Base-by-base conservation (phyloP, 176 grass and related monocot species). In the Hsuehochloa calcarea region DNA sequence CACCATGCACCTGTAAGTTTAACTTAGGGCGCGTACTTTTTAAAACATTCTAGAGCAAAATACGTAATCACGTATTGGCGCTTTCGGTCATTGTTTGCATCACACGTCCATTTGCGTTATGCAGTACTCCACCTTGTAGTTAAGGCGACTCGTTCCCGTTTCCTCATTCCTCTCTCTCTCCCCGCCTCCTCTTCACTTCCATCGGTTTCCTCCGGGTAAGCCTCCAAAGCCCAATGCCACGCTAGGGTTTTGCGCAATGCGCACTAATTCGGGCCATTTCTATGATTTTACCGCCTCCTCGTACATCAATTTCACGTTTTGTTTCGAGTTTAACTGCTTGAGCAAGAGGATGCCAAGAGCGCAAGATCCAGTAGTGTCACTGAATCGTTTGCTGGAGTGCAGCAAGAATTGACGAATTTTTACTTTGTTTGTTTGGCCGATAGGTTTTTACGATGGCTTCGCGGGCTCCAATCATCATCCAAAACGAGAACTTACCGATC, bases 401-500 rank as follows among this genome's bases (percentile, higher is more conserved):
- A 66, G 60, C 8, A 55, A 29, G 25, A 47, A 68, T 68, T 58
- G 49, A 49, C 43, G 35, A 49, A 49, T 20, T 13, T 65, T 54
- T 12, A 6, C 4, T 47, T 19, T 13, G 6, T 58, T 56, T 29
- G 37, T 31, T 82, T 45, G 23, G 34, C 15, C 3, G 15, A n/a
- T 3, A 43, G 38, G 66, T n/a, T 5, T 47, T 17, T 15, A 34
- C 2, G 15, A 71, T 60, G 50, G 58, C 20, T 26, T 52, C 47
- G 11, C 14, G 74, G 70, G 70, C 47, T 81, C 78, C 78, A 12
- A 27, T 66, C 60, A 19, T 74, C 70, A 34, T 81, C 70, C 58
- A 74, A 66, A 81, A 15, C 17, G 77, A 87, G 69, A 73, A 81
- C 45, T 35, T 80, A 45, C 74, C 51, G 16, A 59, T 68, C 5